These are phyloP conservation scores for Erythrophleum fordii DNA, from an alignment of 306 rosid species.

Conservation along the genomic window DNA sequence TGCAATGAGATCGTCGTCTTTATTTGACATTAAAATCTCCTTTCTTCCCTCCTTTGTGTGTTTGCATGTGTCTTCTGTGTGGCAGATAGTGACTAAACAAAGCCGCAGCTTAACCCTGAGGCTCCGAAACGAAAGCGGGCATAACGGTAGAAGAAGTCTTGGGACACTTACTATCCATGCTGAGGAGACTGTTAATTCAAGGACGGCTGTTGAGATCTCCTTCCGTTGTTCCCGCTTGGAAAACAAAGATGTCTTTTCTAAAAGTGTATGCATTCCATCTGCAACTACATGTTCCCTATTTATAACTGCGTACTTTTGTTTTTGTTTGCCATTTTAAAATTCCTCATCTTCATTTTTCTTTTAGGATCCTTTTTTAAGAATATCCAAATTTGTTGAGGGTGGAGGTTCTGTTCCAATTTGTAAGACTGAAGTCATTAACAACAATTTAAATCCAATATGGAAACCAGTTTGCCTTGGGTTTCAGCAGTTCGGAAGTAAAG, in stretches of 20 bases:
- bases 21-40: neutral
- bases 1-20: conserved; percentile 14
- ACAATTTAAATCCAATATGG: conserved; percentile 83
- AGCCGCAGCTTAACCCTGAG: conserved; percentile 54
- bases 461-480: conserved; percentile 62
- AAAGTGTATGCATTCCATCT: conserved; percentile 56
- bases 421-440: conserved; percentile 82
- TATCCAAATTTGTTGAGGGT: conserved; percentile 77
- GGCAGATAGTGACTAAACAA: conserved; percentile 77
- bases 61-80: neutral
- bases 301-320: neutral
- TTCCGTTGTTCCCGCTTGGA: conserved; percentile 79
- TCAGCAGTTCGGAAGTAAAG: conserved; percentile 85
- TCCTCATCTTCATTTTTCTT: conserved; percentile 24
- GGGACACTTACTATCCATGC: conserved; percentile 78
- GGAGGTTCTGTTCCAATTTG: conserved; percentile 84
- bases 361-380: conserved; percentile 85
- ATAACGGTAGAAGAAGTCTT: conserved; percentile 44
- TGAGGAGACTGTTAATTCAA: conserved; percentile 76
- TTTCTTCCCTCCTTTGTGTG: neutral
- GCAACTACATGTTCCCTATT: neutral
- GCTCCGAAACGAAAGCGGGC: conserved; percentile 51
- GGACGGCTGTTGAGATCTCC: conserved; percentile 62
- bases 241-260: conserved; percentile 77
- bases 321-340: neutral